Percentiles rank a stretch among this genome's conserved stretches.
Conservation (phyloP, 2,329 filamentous ascomycete species). For the Alternaria sp. region DNA sequence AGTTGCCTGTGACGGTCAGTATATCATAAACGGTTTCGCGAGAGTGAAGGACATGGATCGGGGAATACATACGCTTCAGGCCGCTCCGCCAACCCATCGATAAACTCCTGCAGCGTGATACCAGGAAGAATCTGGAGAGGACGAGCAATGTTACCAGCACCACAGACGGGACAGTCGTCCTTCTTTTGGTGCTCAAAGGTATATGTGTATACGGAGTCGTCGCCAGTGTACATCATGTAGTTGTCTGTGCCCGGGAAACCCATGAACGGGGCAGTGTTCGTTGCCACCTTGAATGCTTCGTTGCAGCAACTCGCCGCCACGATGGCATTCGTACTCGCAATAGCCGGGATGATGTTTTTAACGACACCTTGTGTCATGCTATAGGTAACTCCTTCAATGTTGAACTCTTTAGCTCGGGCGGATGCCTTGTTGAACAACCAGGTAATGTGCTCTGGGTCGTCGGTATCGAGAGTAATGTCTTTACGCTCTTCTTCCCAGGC, state of each 20-base stretch:
- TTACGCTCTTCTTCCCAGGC: conserved; percentile 81
- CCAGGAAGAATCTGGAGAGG: conserved; percentile 76
- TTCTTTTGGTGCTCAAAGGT: conserved; percentile 97
- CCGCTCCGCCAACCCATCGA: conserved; percentile 82
- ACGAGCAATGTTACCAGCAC: conserved; percentile 72
- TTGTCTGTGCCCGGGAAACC: conserved; percentile 75
- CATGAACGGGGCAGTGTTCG: conserved; percentile 80
- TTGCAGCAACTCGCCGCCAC: conserved; percentile 96
- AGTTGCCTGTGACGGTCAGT: conserved; percentile 65
- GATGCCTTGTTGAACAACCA: conserved; percentile 93
- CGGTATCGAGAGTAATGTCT: conserved; percentile 88
- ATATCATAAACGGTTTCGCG: neutral
- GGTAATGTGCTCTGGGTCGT: conserved; percentile 96
- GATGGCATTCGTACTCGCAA: conserved; percentile 96
- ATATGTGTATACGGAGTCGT: conserved; percentile 95
- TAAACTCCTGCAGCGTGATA: conserved; percentile 80
- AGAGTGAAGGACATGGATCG: neutral
- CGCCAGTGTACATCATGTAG: conserved; percentile 99
- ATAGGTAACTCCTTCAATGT: conserved; percentile 92
- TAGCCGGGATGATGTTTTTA: conserved; percentile 99
- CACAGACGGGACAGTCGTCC: conserved; percentile 93
- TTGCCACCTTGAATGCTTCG: conserved; percentile 94
- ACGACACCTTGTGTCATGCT: conserved; percentile 96
- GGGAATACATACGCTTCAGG: conserved; percentile 70
- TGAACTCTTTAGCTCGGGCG: conserved; percentile 83